Evolutionary conservation across 1,139 yeast genomes (phyloP).

Genomic region (Yamadazyma blattariae): DNA sequence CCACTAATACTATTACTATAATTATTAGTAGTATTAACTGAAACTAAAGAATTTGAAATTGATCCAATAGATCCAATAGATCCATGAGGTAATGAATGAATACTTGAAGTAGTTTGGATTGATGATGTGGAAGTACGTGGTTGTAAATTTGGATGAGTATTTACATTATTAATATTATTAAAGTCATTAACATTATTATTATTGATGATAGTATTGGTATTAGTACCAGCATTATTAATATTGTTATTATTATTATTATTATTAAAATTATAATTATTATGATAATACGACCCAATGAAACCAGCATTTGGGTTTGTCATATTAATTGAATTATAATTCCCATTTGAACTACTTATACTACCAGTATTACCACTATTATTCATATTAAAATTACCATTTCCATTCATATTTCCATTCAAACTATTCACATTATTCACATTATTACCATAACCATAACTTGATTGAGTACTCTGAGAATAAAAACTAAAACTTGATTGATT

Average conservation of each 20-base stretch:
- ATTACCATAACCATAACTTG: background rate
- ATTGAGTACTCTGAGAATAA: background rate
- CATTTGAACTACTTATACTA: too few relatives aligned
- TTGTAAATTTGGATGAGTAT: background rate
- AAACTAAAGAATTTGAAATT: background rate
- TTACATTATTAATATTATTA: too few relatives aligned
- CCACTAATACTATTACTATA: background rate
- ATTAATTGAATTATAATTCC: too few relatives aligned
- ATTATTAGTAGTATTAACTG: too few relatives aligned
- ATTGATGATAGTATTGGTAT: background rate
- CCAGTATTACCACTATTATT: too few relatives aligned
- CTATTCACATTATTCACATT: background rate
- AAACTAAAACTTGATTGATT: background rate
- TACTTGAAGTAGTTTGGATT: slow-evolving; percentile 4
- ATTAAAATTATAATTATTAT: too few relatives aligned
- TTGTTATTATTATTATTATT: too few relatives aligned
- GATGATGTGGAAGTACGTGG: slow-evolving; percentile 5
- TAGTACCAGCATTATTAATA: too few relatives aligned
- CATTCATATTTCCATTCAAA: background rate
- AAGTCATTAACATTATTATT: too few relatives aligned
- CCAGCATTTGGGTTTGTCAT: too few relatives aligned
- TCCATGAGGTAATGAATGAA: background rate
- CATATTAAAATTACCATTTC: too few relatives aligned
- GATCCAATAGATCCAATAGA: background rate
- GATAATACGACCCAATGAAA: too few relatives aligned